A percentile compares a stretch with the other conserved stretches of the same genome.
These are phyloP conservation scores for Misopates orontium DNA, from an alignment of 257 asterid species.

Conservation along the genomic window DNA sequence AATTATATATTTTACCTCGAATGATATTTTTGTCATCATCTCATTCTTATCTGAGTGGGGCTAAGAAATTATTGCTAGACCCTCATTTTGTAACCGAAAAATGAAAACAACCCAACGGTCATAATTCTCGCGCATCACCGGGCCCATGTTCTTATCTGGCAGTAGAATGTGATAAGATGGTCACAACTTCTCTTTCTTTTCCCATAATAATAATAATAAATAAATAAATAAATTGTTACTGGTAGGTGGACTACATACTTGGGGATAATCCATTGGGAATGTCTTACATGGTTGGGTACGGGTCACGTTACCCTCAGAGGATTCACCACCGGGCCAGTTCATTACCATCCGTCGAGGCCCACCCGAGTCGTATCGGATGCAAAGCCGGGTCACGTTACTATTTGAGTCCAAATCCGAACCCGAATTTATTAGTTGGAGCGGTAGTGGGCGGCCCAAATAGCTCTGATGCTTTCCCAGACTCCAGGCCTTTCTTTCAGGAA, in stretches of 20 bases:
- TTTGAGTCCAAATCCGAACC: conserved; percentile 29
- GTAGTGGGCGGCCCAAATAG: conserved; percentile 82
- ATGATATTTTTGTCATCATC: too few relatives aligned
- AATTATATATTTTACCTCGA: too few relatives aligned
- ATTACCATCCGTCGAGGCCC: too few relatives aligned
- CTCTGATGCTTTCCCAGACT: conserved; percentile 66
- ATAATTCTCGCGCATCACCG: too few relatives aligned
- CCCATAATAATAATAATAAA: conserved; percentile 29
- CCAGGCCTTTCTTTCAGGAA: conserved; percentile 72
- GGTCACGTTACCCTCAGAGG: conserved; percentile 51
- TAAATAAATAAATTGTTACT: conserved; percentile 31
- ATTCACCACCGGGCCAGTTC: conserved; percentile 26
- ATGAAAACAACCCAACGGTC: too few relatives aligned
- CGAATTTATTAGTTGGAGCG: conserved; percentile 65
- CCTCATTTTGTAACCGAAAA: too few relatives aligned
- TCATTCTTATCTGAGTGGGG: conserved; percentile 47
- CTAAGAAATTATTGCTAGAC: too few relatives aligned
- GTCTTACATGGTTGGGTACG: conserved; percentile 85
- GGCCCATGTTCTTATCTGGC: too few relatives aligned
- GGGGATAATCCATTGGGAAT: conserved; percentile 73
- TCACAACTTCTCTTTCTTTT: too few relatives aligned
- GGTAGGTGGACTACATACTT: conserved; percentile 71
- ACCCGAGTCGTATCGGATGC: too few relatives aligned
- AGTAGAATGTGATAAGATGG: too few relatives aligned
- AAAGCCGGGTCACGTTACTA: too few relatives aligned